Percentiles rank a stretch among this genome's conserved stretches.
Conservation (phyloP, 257 asterid species). For the Nyctanthes arbortristis region DNA sequence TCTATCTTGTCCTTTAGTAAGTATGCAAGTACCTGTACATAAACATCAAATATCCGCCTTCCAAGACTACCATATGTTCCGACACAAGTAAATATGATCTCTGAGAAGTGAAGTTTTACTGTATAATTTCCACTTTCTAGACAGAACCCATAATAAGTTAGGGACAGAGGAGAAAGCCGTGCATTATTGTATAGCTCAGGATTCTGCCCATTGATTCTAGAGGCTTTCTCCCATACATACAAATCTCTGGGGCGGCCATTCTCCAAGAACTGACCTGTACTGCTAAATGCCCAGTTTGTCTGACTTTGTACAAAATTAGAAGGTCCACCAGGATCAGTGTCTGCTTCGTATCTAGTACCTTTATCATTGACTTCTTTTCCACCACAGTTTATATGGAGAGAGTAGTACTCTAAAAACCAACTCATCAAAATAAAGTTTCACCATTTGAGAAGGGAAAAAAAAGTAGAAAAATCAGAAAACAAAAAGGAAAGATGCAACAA, state of each 20-base stretch:
- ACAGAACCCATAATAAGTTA: slow-evolving; percentile 62
- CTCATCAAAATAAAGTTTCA: not conserved
- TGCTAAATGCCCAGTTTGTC: slow-evolving; percentile 61
- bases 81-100: slow-evolving; percentile 59
- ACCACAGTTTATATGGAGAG: slow-evolving; percentile 68
- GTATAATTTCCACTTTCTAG: slow-evolving; percentile 59
- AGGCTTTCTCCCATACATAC: slow-evolving; percentile 27
- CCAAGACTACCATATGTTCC: slow-evolving; percentile 56
- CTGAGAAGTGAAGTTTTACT: slow-evolving; percentile 74
- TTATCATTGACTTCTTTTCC: slow-evolving; percentile 37
- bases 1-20: no score
- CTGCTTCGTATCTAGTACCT: slow-evolving; percentile 36
- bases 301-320: slow-evolving; percentile 31
- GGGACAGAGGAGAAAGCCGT: slow-evolving; percentile 52
- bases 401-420: slow-evolving; percentile 34
- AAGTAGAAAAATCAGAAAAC: not conserved
- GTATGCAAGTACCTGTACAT: slow-evolving; percentile 56
- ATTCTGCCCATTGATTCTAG: slow-evolving; percentile 37
- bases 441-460: not conserved
- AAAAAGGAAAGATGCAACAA: not conserved
- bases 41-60: slow-evolving; percentile 69
- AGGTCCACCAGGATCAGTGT: slow-evolving; percentile 39
- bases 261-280: slow-evolving; percentile 51
- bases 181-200: slow-evolving; percentile 43
- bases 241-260: slow-evolving; percentile 22